Evolutionary conservation across 306 rosid genomes (phyloP).

Genomic region (Rosa persica): DNA sequence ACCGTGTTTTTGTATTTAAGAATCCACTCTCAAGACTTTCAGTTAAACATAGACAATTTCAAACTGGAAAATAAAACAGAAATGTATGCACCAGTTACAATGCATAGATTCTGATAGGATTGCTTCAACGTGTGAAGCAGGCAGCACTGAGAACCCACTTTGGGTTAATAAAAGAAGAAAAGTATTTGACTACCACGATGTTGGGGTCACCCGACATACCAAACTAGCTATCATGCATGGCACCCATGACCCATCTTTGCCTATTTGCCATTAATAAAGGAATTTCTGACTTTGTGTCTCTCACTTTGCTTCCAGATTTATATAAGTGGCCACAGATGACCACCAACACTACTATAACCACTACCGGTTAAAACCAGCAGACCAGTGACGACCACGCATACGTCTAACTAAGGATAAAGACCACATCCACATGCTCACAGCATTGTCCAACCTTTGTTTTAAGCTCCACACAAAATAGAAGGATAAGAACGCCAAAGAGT

Average conservation of each 20-base stretch:
- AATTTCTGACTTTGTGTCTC: constrained; percentile 10
- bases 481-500: neutral
- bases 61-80: neutral
- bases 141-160: neutral
- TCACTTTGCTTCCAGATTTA: neutral
- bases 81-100: neutral
- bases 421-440: constrained; percentile 2
- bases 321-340: neutral
- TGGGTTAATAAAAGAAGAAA: neutral
- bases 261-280: constrained; percentile 8
- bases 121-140: constrained; percentile 19
- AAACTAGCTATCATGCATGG: constrained; percentile 21
- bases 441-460: neutral
- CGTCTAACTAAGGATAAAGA: neutral
- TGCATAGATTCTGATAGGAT: neutral
- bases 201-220: constrained; percentile 16
- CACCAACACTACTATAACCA: neutral
- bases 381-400: constrained; percentile 1
- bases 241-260: constrained; percentile 2
- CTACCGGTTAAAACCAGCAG: constrained; percentile 2
- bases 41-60: neutral
- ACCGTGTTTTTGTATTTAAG: neutral
- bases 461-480: neutral
- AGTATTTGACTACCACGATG: neutral
- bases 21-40: neutral